Evolutionary conservation across 257 asterid genomes (phyloP).

Genomic region (Paulownia fortunei): DNA sequence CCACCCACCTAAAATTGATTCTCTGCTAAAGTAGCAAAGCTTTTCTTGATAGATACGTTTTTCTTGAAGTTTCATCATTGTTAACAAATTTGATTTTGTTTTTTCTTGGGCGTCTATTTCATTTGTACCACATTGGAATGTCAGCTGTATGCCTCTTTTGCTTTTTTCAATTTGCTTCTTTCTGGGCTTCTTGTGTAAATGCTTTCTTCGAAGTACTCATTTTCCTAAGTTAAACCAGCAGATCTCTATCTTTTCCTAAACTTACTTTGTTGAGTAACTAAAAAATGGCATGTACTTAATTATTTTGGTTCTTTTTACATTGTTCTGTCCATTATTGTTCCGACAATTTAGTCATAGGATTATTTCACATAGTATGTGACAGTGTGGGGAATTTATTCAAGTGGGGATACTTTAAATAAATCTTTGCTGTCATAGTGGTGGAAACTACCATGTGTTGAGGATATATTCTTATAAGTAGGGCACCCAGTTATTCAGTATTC

Average conservation of each 20-base stretch:
- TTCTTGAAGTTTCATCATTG: conserved; percentile 1
- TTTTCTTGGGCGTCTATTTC: neutral
- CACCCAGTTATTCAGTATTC: neutral
- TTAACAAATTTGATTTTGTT: neutral
- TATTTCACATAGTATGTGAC: neutral
- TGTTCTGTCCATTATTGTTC: neutral
- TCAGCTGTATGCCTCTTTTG: neutral
- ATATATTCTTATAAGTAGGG: conserved; percentile 1
- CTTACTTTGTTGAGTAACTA: neutral
- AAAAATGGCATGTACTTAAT: neutral
- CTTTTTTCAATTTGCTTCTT: neutral
- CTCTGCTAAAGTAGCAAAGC: neutral
- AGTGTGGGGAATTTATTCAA: neutral
- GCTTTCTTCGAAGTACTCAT: neutral
- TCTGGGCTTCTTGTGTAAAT: conserved; percentile 14
- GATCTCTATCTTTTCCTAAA: neutral
- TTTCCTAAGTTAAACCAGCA: neutral
- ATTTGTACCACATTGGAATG: neutral
- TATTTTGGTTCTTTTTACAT: neutral
- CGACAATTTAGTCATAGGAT: neutral
- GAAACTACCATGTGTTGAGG: conserved; percentile 13
- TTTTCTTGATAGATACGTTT: neutral
- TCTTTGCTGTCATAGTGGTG: neutral
- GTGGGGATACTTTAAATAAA: neutral
- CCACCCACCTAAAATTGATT: neutral